Evolutionary conservation across 805 yeast genomes (phyloP).

Genomic region (Scheffersomyces lignosus): DNA sequence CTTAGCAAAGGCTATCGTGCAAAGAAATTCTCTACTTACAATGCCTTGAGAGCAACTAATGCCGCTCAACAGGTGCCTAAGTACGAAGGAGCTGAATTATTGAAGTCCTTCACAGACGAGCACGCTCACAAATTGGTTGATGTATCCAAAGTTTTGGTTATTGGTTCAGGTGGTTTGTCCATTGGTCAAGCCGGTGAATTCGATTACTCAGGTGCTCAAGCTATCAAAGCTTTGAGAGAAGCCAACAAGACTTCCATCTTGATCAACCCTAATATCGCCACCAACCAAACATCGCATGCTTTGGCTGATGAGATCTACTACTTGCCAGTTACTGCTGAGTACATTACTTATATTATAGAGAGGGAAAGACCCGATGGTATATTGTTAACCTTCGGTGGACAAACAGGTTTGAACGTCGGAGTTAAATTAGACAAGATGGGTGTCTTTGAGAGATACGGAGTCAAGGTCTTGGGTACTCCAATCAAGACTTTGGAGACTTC

Average conservation of each 20-base stretch:
- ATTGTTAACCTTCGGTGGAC: conserved; percentile 96
- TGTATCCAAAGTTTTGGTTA: conserved; percentile 81
- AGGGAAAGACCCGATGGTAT: conserved; percentile 97
- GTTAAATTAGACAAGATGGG: conserved; percentile 94
- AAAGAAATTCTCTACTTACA: conserved; percentile 7
- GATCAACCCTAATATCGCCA: conserved; percentile 94
- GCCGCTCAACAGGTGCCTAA: conserved; percentile 22
- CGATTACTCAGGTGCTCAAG: conserved; percentile 96
- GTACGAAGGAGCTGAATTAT: conserved; percentile 65
- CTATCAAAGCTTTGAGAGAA: conserved; percentile 91
- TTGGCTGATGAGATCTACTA: conserved; percentile 94
- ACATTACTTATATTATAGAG: conserved; percentile 91
- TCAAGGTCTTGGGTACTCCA: conserved; percentile 97
- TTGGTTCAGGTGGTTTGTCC: conserved; percentile 96
- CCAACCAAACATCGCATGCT: conserved; percentile 93
- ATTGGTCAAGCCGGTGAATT: conserved; percentile 99
- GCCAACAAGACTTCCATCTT: conserved; percentile 82
- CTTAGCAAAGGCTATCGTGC: not conserved
- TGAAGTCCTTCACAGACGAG: conserved; percentile 57
- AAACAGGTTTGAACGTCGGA: conserved; percentile 95
- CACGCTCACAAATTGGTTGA: conserved; percentile 71
- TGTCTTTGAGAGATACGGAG: conserved; percentile 82
- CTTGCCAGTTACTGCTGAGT: conserved; percentile 95
- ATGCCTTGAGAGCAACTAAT: conserved; percentile 7
- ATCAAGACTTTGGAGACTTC: conserved; percentile 93